Base-by-base conservation (phyloP, 768 basidiomycete genomes). In the Candolleomyces efflorescens region DNA sequence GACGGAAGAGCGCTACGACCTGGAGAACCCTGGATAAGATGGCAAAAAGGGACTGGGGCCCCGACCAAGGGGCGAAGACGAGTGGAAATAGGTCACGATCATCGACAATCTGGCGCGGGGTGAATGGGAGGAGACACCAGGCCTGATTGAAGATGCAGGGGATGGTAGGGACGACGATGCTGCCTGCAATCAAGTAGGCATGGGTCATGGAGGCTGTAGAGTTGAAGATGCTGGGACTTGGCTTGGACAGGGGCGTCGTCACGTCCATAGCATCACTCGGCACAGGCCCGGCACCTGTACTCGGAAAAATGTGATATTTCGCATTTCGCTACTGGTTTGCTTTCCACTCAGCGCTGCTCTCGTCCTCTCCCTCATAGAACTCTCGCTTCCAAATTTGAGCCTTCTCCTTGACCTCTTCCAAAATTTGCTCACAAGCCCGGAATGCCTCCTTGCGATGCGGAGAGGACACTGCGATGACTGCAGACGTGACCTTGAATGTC, bases 371-470 rank as follows among this genome's bases (percentile, higher is more conserved):
- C 65, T 87, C 87, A 64, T 94, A 95, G 65, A 82, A 90, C 67
- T 95, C 94, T 64, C 89, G 74, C 75, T 96, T 95, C 94, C 94
- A 96, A 61, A 95, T 89, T 70, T 92, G 92, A 43, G 81, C 91
- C 65, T 83, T 87, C 59, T 71, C 73, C 75, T 96, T 96, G 56
- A 95, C 86, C 58, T 86, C 81, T 69, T 96, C 94, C n/a, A 96
- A 77, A 58, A 94, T 84, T 63, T 75, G 82, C 70, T 94, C 92
- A 68, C 90, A 92, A 17, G 85, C 86, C 53, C 77, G 70, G 67
- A 94, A 93, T 6, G 90, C 86, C 66, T 91, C 90, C 63, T 84
- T 86, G 32, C 93, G 81, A 70, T 94, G 92, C 6, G 92, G 88
- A 11, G 89, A 86, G 2, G 90, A 87, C 3, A 93, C 91, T 1